Base-by-base conservation (phyloP, 768 basidiomycete genomes). In the Boletus fagicola region DNA sequence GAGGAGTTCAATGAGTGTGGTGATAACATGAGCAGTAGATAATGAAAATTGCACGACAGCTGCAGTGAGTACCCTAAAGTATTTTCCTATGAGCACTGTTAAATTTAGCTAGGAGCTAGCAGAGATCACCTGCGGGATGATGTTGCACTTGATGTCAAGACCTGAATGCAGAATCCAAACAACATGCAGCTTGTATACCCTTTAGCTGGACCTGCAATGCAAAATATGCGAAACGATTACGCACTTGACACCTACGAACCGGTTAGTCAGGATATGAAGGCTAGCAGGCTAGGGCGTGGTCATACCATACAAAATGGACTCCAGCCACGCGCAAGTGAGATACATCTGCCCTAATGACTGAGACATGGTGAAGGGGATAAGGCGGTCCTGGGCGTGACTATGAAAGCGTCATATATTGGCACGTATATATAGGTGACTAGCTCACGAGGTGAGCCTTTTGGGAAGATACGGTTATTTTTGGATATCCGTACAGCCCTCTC, bases 271-370 rank as follows among this genome's bases (percentile, higher is more conserved):
- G 26, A 36, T 7, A 28, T n/a, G 18, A 18, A 33, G 30, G 24
- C 20, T 12, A 7, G 10, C n/a, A n/a, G n/a, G n/a, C n/a, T n/a
- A n/a, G 39, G n/a, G 28, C 1, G 4, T 5, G 3, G 11, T 42
- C 53, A 38, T 44, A 65, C 63, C 63, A 38, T 62, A 65, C 46
- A 65, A 62, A 31, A 65, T 58, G 18, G 56, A 35, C 47, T 65
- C 63, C 16, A 65, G 18, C 56, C 64, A 65, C 7, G 35, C 54
- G 16, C 60, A 55, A 10, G 46, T 47, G 46, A 65, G 56, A 40
- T 58, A 65, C 54, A 65, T 65, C 28, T 56, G 63, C 20, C 51
- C 64, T 39, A 65, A 35, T 7, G 60, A 48, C 30, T 59, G 56
- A 38, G 15, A 12, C 64, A 65, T 65, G 31, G 2, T 24, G 35